A percentile compares a stretch with the other conserved stretches of the same genome.
phyloP scores from a whole-genome alignment of 768 basidiomycete species.

The Lentinula boryana region DNA sequence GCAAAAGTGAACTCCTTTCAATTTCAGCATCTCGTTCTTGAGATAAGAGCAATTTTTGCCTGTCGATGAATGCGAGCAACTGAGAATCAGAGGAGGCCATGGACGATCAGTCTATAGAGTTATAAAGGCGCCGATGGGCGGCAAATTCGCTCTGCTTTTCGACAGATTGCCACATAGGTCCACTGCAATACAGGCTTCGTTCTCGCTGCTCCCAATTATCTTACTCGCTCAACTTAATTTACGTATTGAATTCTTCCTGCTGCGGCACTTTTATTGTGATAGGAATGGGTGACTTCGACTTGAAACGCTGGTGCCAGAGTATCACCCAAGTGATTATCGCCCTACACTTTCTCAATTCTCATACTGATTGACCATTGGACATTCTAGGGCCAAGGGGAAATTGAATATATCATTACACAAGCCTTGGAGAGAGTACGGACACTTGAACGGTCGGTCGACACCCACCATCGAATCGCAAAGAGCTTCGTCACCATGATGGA shows the following conservation, averaged over 20 bases:
- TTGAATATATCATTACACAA: neutral
- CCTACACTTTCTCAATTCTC: neutral
- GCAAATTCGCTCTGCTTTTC: neutral
- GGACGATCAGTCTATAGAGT: neutral
- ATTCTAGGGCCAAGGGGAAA: neutral
- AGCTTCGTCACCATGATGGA: neutral
- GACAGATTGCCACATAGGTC: neutral
- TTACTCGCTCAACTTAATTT: neutral
- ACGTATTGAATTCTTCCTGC: neutral
- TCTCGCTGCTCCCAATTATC: neutral
- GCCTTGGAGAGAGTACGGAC: neutral
- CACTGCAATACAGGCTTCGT: neutral
- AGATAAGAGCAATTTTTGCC: conserved; percentile 60
- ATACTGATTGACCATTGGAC: neutral
- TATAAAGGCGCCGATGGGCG: neutral
- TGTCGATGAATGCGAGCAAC: conserved; percentile 54
- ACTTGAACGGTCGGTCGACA: neutral
- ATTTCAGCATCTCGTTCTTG: conserved; percentile 83
- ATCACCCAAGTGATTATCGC: neutral
- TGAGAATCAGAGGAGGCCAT: conserved; percentile 12
- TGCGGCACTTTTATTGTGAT: neutral
- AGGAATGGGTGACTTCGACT: neutral
- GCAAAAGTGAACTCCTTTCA: conserved; percentile 67
- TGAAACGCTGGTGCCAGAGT: neutral
- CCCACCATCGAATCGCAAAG: neutral